Percentiles rank a stretch among this genome's conserved stretches.
These are phyloP conservation scores for Striga asiatica DNA, from an alignment of 257 asterid species.

Conservation along the genomic window DNA sequence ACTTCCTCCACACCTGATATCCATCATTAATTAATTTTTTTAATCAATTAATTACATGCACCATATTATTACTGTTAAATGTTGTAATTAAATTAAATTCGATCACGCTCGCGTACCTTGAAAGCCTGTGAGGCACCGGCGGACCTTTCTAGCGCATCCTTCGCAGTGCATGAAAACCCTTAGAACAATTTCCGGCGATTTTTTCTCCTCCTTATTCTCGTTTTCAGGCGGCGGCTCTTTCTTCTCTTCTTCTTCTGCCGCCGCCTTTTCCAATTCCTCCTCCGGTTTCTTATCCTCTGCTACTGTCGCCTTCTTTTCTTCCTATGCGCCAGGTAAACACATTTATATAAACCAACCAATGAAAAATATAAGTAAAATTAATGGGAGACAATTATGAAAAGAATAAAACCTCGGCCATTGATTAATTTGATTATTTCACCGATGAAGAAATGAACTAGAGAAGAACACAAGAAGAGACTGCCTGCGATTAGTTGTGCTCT, in stretches of 20 bases:
- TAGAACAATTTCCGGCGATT: neutral
- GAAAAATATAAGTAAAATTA: neutral
- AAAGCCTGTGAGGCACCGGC: neutral
- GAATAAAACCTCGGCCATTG: conserved; percentile 26
- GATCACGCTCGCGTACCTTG: neutral
- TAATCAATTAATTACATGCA: neutral
- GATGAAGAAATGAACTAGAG: too few species aligned
- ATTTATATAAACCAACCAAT: neutral
- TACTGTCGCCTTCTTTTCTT: conserved; percentile 42
- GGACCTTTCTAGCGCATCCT: neutral
- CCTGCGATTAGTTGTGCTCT: conserved; percentile 7
- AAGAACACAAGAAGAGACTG: conserved; percentile 4
- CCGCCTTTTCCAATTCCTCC: neutral
- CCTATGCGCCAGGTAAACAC: conserved; percentile 17
- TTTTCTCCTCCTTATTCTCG: neutral
- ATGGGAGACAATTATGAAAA: neutral
- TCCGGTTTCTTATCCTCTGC: conserved; percentile 39
- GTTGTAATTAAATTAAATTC: neutral
- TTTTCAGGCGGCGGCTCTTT: neutral
- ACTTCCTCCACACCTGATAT: neutral
- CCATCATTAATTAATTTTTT: neutral
- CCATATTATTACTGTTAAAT: too few species aligned
- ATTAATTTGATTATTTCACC: neutral
- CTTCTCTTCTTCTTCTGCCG: neutral
- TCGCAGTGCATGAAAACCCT: neutral